Evolutionary conservation across 441 rosid species (phyloP).

Genomic region (Adansonia madagascariensis): DNA sequence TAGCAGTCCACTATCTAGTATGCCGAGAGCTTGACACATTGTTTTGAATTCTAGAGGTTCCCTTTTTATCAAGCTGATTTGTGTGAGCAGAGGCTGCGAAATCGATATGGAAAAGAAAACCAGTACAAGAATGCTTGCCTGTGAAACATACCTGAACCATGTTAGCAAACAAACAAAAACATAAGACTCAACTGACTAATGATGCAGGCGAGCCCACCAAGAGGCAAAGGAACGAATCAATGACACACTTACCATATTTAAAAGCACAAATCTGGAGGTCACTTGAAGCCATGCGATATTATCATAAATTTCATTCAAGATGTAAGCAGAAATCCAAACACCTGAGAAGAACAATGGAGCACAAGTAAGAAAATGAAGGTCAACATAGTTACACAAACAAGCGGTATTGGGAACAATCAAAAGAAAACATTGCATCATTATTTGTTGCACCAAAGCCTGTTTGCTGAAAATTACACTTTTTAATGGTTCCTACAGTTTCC

Average conservation of each 20-base stretch:
- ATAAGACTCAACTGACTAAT: constrained; percentile 23
- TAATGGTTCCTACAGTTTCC: background rate
- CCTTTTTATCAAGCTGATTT: constrained; percentile 80
- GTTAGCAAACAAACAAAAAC: constrained; percentile 39
- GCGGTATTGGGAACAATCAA: too few relatives aligned
- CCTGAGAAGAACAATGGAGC: constrained; percentile 43
- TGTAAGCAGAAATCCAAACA: constrained; percentile 67
- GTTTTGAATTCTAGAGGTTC: constrained; percentile 62
- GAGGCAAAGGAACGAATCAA: constrained; percentile 21
- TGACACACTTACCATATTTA: constrained; percentile 55
- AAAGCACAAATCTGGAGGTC: constrained; percentile 76
- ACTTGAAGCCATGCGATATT: constrained; percentile 76
- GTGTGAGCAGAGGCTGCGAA: constrained; percentile 82
- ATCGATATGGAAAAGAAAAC: constrained; percentile 85
- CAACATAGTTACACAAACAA: background rate
- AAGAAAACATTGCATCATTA: background rate
- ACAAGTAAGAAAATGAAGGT: constrained; percentile 24
- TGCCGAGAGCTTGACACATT: constrained; percentile 90
- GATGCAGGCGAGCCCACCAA: constrained; percentile 19
- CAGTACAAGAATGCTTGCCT: constrained; percentile 76
- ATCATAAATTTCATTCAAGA: constrained; percentile 68
- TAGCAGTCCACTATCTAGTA: constrained; percentile 80
- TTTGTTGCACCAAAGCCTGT: background rate
- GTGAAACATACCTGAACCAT: constrained; percentile 34
- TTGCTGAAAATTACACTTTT: background rate